A percentile compares a stretch with the other conserved stretches of the same genome.
Evolutionary conservation across 257 asterid genomes (phyloP).

Genomic region (Leptodermis oblonga): DNA sequence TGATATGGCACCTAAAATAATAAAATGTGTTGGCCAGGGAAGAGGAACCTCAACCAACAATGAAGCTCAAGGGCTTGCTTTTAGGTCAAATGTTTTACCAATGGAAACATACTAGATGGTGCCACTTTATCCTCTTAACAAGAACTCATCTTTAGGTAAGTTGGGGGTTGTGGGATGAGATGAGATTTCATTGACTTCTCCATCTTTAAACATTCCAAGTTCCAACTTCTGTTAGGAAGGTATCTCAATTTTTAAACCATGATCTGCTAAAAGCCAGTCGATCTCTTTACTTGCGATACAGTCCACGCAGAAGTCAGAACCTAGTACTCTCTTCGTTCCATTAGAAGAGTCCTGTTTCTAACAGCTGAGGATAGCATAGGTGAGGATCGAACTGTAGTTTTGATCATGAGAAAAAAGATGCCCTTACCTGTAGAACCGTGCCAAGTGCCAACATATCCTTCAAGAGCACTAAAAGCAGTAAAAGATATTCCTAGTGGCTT

Average conservation of each 20-base stretch:
- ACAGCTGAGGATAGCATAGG: neutral
- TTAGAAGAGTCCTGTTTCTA: too few relatives aligned
- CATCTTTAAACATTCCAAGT: neutral
- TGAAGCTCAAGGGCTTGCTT: neutral
- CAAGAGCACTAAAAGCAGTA: too few relatives aligned
- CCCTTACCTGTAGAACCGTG: neutral
- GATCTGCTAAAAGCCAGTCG: neutral
- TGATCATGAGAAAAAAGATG: neutral
- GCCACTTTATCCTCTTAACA: too few relatives aligned
- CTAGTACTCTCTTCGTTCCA: neutral
- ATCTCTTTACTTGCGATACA: neutral
- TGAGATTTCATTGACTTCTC: neutral
- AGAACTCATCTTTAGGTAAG: neutral
- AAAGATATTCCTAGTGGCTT: neutral
- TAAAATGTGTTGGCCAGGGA: neutral
- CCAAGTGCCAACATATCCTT: conserved; percentile 3
- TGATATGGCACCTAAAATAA: too few relatives aligned
- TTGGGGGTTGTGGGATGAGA: neutral
- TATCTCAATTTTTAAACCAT: neutral
- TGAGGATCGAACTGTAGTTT: too few relatives aligned
- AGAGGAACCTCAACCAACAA: neutral
- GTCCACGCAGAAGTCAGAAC: neutral
- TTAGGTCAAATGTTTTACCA: too few relatives aligned
- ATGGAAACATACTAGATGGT: too few relatives aligned
- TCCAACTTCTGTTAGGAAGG: neutral